Evolutionary conservation across 345 rosid species (phyloP), one percentile per base, ranked within the genome.

Genomic region (Hibiscus mutabilis): DNA sequence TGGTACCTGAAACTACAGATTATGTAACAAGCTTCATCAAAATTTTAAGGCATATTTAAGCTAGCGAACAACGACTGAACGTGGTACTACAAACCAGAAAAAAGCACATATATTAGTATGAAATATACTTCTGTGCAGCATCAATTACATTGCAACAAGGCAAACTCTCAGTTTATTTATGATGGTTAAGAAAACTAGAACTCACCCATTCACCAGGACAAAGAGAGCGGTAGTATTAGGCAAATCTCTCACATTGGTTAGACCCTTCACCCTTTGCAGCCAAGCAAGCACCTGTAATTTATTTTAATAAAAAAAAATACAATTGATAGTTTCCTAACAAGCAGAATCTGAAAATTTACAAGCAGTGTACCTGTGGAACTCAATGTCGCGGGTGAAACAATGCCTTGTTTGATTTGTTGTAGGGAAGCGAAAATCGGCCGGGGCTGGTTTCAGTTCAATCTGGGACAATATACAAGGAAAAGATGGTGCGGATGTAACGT

Each of bases 171-270:
- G 3, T 24, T 66, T 47, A 47, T 16, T 24, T 66, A 15, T 4
- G 35, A 22, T 64, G 4, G 9, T 47, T 14, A 24, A 6, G 16
- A 66, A 57, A 60, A 11, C n/a, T 15, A 25, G 8, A 19, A 83
- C 93, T 71, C 59, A 89, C 98, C 98, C 98, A 93, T 86, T 91
- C 98, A 64, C 89, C 91, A 29, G 96, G 98, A 85, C 97, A n/a
- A n/a, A n/a, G n/a, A n/a, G n/a, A n/a, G n/a, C n/a, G n/a, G n/a
- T n/a, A n/a, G n/a, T n/a, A n/a, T 74, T 81, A 86, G 76, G 97
- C 88, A 51, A 88, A 93, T 66, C 80, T 84, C 68, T 85, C 96
- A 56, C 97, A 93, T 16, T 85, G 86, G 76, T 75, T 79, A 22
- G 91, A 80, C 44, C 86, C 93, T 75, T 93, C 92, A 44, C 92